Base-by-base conservation (phyloP, 2,329 filamentous ascomycete species). In the Trichothecium roseum region DNA sequence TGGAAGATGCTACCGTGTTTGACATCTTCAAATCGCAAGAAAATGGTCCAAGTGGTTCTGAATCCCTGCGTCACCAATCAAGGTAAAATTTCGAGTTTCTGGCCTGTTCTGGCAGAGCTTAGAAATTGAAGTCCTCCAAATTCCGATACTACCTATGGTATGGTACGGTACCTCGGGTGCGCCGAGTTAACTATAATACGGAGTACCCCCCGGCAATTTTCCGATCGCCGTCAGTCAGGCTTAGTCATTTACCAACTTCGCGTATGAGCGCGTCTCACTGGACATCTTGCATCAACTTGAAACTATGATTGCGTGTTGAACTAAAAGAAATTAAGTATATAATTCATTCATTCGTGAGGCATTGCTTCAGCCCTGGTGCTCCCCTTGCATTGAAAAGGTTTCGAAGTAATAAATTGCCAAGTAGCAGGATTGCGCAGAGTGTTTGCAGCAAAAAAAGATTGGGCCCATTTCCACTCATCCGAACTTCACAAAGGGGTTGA, bases 1-100 rank as follows among this genome's bases (percentile, higher is more conserved):
- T 59, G 26, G 59, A 55, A 8, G 57, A 48, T 26, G 54, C 47
- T 27, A 55, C 41, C 31, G 55, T 44, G 37, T 57, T 57, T 38
- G 63, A 56, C 64, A 69, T 69, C n/a, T 33, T 33, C n/a, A 8
- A 15, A 15, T 27, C 7, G 29, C 5, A 24, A 13, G 22, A 7
- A n/a, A 20, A 17, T 16, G 14, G n/a, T 33, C 20, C 17, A 27
- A 18, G 18, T 28, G 10, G 34, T 20, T 24, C 9, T 18, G n/a
- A 3, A 15, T 12, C 18, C n/a, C 9, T 7, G 30, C 15, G 24
- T 26, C 18, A 18, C 17, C 32, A 18, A 32, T 18, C n/a, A n/a
- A 10, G 16, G 30, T 18, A 32, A n/a, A 17, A 13, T 18, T 18
- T 18, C 18, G 12, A 8, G 12, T 32, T 17, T 18, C 9, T 12